Evolutionary conservation across 805 yeast genomes (phyloP).

Genomic region (Millerozyma acaciae): DNA sequence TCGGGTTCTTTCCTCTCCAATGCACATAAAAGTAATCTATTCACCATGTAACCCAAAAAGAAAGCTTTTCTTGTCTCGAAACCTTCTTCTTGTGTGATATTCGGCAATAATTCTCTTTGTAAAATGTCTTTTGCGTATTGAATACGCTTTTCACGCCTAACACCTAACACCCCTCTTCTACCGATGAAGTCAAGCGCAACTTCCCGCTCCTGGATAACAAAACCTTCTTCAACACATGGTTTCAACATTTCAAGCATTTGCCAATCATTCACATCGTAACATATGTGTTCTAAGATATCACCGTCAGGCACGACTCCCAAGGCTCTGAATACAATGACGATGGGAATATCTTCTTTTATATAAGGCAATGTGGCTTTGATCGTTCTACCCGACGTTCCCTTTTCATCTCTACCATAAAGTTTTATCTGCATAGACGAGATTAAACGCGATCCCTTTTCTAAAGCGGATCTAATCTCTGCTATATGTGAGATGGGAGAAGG

Average conservation of each 20-base stretch:
- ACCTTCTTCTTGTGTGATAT: slow-evolving; percentile 96
- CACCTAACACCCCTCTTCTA: slow-evolving; percentile 96
- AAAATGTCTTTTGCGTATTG: slow-evolving; percentile 96
- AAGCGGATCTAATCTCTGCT: slow-evolving; percentile 94
- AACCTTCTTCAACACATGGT: slow-evolving; percentile 99
- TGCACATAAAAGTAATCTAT: slow-evolving; percentile 90
- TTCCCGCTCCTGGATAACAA: slow-evolving; percentile 96
- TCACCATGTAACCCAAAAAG: slow-evolving; percentile 96
- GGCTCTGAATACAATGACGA: slow-evolving; percentile 95
- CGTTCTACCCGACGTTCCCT: slow-evolving; percentile 67
- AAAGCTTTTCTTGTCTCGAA: slow-evolving; percentile 95
- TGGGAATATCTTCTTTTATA: slow-evolving; percentile 94
- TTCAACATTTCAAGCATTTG: slow-evolving; percentile 98
- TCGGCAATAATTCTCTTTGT: slow-evolving; percentile 94
- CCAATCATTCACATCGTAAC: slow-evolving; percentile 98
- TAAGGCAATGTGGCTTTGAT: slow-evolving; percentile 95
- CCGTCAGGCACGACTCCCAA: slow-evolving; percentile 99
- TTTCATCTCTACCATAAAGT: slow-evolving; percentile 77
- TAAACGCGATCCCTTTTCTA: slow-evolving; percentile 95
- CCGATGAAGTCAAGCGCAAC: slow-evolving; percentile 98
- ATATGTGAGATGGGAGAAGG: slow-evolving; percentile 94
- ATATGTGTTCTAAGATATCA: slow-evolving; percentile 95
- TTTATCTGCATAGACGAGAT: slow-evolving; percentile 93
- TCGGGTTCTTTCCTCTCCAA: slow-evolving; percentile 96
- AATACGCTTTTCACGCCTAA: slow-evolving; percentile 95